Evolutionary conservation across 1,139 yeast genomes (phyloP).

Genomic region (Lodderomyces elongisporus): DNA sequence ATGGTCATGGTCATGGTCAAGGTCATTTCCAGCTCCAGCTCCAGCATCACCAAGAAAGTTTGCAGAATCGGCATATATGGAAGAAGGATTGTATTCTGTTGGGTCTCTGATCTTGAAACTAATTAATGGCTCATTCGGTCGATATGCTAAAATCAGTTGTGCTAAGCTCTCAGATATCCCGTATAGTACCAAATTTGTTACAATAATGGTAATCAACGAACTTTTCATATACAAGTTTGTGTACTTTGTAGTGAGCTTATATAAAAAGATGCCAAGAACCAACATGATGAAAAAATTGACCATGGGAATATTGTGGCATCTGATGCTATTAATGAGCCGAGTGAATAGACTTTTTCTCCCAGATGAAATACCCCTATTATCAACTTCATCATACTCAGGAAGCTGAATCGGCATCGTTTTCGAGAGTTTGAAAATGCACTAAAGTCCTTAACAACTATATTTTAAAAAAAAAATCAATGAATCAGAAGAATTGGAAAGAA

Average conservation of each 20-base stretch:
- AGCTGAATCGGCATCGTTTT: constrained; percentile 22
- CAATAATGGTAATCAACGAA: constrained; percentile 70
- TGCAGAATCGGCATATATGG: constrained; percentile 2
- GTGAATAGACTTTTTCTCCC: constrained; percentile 15
- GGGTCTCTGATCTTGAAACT: constrained; percentile 19
- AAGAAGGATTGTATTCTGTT: constrained; percentile 1
- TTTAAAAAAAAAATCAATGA: constrained; percentile 6
- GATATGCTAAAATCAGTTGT: constrained; percentile 53
- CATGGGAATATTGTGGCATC: constrained; percentile 43
- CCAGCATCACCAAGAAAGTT: background rate
- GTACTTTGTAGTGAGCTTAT: constrained; percentile 52
- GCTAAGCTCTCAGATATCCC: constrained; percentile 91
- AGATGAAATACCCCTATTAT: no score
- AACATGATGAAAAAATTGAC: constrained; percentile 50
- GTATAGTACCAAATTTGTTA: constrained; percentile 75
- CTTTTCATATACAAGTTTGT: constrained; percentile 61
- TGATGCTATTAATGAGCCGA: constrained; percentile 27
- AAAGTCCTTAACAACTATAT: no score
- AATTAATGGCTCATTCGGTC: constrained; percentile 19
- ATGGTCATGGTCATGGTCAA: background rate
- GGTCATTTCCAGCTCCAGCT: background rate
- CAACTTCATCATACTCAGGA: no score
- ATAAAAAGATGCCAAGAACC: constrained; percentile 44
- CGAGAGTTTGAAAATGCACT: constrained; percentile 10
- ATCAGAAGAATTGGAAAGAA: constrained; percentile 1